phyloP scores from a whole-genome alignment of 176 grass and related monocot genomes.

The Themeda triandra region DNA sequence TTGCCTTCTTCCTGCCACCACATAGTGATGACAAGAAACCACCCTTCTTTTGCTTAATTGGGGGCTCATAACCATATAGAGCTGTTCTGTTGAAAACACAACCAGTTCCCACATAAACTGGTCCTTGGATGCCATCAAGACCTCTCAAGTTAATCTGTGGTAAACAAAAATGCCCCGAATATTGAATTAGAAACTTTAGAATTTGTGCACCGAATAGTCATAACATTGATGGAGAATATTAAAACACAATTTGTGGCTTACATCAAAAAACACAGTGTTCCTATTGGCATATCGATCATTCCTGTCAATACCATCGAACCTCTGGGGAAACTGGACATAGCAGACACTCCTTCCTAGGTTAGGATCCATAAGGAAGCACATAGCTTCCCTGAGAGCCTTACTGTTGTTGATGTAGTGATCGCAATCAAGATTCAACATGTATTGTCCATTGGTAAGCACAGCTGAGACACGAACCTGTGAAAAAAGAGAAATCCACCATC shows the following conservation, averaged over 20 bases:
- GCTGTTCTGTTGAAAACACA: conserved; percentile 99
- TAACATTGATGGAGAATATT: background rate
- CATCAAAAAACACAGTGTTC: conserved; percentile 99
- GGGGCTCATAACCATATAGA: conserved; percentile 98
- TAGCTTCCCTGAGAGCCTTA: conserved; percentile 94
- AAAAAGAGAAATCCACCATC: conserved; percentile 22
- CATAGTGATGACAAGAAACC: conserved; percentile 79
- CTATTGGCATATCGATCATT: conserved; percentile 99
- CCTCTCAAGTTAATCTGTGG: conserved; percentile 99
- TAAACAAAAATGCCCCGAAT: conserved; percentile 9
- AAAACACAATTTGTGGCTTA: conserved; percentile 42
- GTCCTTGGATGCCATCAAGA: conserved; percentile 98
- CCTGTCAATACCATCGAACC: conserved; percentile 95
- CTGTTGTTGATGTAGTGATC: conserved; percentile 99
- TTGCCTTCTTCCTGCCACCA: conserved; percentile 76
- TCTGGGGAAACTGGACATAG: conserved; percentile 98
- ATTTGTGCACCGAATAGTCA: background rate
- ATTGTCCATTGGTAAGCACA: conserved; percentile 97
- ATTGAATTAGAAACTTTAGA: conserved; percentile 15
- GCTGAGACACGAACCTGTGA: conserved; percentile 94
- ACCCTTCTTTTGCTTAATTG: conserved; percentile 70
- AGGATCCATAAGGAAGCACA: conserved; percentile 99
- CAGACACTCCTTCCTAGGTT: conserved; percentile 95
- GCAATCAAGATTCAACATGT: conserved; percentile 99
- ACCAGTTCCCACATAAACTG: conserved; percentile 99